phyloP scores from a whole-genome alignment of 179 eudicot genomes.

The Monotropa hypopitys region DNA sequence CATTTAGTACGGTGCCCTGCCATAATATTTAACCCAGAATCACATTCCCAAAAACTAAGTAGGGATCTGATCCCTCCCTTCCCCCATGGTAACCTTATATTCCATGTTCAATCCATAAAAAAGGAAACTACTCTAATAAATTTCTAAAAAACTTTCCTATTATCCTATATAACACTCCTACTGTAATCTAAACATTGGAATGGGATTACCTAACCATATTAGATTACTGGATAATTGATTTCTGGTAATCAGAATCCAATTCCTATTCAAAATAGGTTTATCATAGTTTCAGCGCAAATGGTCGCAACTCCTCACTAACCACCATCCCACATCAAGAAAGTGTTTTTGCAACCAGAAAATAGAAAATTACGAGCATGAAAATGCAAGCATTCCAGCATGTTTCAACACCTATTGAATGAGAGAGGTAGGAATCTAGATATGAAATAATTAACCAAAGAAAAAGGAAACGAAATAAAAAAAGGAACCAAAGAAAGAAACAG shows the following conservation, averaged over 20 bases:
- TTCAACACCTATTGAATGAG: background rate
- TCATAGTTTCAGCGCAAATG: background rate
- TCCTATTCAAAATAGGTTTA: background rate
- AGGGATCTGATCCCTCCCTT: background rate
- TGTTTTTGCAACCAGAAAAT: background rate
- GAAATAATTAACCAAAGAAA: background rate
- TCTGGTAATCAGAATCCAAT: background rate
- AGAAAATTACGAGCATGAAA: background rate
- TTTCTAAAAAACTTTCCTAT: background rate
- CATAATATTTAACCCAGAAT: background rate
- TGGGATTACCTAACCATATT: background rate
- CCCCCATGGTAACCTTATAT: no score
- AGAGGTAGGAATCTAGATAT: background rate
- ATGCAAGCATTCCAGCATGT: background rate
- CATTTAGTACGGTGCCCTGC: no score
- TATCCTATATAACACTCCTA: background rate
- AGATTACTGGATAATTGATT: background rate
- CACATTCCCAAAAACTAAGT: background rate
- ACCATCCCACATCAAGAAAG: background rate
- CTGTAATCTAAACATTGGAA: background rate
- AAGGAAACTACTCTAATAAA: background rate
- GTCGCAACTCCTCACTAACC: background rate
- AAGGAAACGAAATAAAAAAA: background rate
- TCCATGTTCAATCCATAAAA: background rate
- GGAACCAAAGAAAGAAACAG: background rate